Base-by-base conservation (phyloP, 352 stramenopile species). In the Phytophthora sp. region DNA sequence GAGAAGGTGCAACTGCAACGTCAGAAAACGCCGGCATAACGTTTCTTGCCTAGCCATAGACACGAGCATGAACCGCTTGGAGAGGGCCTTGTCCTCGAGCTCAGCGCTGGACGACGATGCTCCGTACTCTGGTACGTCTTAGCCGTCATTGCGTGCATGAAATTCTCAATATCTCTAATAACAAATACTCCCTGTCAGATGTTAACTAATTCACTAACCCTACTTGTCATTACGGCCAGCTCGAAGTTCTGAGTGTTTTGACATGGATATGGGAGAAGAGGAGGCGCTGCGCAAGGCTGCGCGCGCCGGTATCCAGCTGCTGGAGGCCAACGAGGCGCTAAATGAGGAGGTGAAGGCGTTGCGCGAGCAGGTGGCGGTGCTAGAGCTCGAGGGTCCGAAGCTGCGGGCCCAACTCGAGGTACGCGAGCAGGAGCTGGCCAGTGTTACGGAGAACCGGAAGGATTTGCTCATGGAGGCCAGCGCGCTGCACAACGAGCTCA, bases 311-410 rank as follows among this genome's bases (percentile, higher is more conserved):
- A 89, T 94, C 33, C 66, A 86, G 49, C 61, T 94, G 31, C 61
- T 94, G 45, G 86, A 94, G 69, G 76, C 84, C 55, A 94, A 92
- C 39, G 73, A 83, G 29, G 84, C 88, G 49, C 67, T 94, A 7
- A 70, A 86, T 30, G 76, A 82, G 35, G 80, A 92, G 52, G 82
- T 87, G 3, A 54, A 47, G 16, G 80, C 83, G 12, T 66, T 94
- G 36, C 80, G 78, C 8, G 70, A 77, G n/a, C 84, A 92, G 44
- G 64, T 90, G 53, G 68, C 67, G 21, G 65, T 80, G 46, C 68
- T 91, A 31, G 74, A 90, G 64, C 73, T 57, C 31, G 79, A 90
- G 50, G 69, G 71, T 0, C 81, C 78, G 4, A 74, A 72, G n/a
- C 60, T 94, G 12, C 53, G 49, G 7, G 51, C 72, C 2, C 79